phyloP scores from a whole-genome alignment of 106 monocot species.

The Acorus gramineus region DNA sequence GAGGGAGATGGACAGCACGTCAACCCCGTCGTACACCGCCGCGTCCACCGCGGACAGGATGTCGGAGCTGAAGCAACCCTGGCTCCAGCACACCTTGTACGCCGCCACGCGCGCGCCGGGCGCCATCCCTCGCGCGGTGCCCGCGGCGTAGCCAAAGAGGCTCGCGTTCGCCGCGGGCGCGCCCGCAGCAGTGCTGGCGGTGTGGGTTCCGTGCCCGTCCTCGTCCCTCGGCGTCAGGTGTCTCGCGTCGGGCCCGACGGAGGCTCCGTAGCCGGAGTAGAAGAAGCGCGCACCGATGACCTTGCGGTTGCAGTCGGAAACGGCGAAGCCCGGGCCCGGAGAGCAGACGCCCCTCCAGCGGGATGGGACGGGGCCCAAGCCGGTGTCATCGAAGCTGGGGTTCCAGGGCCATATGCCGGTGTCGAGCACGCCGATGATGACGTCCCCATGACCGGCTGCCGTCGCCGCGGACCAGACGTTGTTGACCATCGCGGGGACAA shows the following conservation, averaged over 20 bases:
- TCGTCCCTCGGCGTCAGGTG: conserved; percentile 62
- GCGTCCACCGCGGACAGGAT: conserved; percentile 71
- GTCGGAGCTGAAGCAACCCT: conserved; percentile 86
- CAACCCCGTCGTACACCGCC: conserved; percentile 75
- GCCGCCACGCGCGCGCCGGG: conserved; percentile 61
- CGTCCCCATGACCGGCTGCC: conserved; percentile 1
- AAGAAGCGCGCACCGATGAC: conserved; percentile 79
- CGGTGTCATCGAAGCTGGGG: conserved; percentile 17
- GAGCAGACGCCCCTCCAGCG: conserved; percentile 20
- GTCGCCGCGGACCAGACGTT: conserved; percentile 1
- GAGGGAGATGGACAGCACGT: conserved; percentile 85
- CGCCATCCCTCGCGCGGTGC: conserved; percentile 84
- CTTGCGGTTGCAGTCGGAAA: conserved; percentile 24
- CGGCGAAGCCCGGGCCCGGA: conserved; percentile 3
- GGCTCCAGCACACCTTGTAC: conserved; percentile 89
- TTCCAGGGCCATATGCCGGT: conserved; percentile 30
- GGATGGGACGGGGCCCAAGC: conserved; percentile 16
- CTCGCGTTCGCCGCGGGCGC: conserved; percentile 45
- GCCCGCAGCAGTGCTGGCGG: conserved; percentile 70
- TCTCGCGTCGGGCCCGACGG: conserved; percentile 48
- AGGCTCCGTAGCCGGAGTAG: conserved; percentile 70
- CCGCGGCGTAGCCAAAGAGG: conserved; percentile 58
- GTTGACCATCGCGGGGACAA: conserved; percentile 1
- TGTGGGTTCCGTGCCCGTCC: conserved; percentile 96
- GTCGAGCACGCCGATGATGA: conserved; percentile 20